Base-by-base conservation (phyloP, 2,329 filamentous ascomycete genomes). In the Penicillium sp. region DNA sequence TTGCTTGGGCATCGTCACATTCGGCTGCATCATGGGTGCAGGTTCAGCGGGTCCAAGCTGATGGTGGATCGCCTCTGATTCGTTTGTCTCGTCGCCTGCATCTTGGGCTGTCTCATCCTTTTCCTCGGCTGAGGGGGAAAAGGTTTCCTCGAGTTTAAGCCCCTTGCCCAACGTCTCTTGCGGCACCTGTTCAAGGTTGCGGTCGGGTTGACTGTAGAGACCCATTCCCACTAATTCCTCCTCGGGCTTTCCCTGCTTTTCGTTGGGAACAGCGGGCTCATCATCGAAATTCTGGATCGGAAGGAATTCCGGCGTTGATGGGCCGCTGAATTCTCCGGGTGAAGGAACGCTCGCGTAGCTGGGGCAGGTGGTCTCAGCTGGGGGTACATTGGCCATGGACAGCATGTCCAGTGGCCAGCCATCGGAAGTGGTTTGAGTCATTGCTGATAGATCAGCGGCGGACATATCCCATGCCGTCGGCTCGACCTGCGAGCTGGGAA, bases 121-220 rank as follows among this genome's bases (percentile, higher is more conserved):
- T 7, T 71, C 72, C 1, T 77, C 75, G 16, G 74, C 68, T 74
- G 84, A 60, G 78, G 82, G 84, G 75, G 56, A 62, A 39, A 68
- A 90, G 0, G 84, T 84, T 59, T 89, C 84, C 62, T 90, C 85
- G 3, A 92, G 68, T 59, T 88, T 90, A 50, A 90, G 67, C 0
- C 85, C 84, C 61, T 86, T 85, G 40, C 84, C 84, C 12, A 68
- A 60, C 6, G 74, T 65, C 15, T 74, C 74, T 31, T 80, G 62
- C 12, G 84, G 60, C 60, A 63, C 79, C 72, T 64, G 75, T 71
- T 61, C 77, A 66, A 37, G 76, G 58, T 34, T 71, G 66, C 18
- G 75, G 38, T 80, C 81, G 0, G 84, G 84, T 3, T 76, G 69
- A 53, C 87, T 85, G 60, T 92, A 92, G 0, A 92, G 74, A 0